A percentile compares a stretch with the other conserved stretches of the same genome.
phyloP scores from a whole-genome alignment of 148 eudicot genomes.

The Vaccinium macrocarpon region DNA sequence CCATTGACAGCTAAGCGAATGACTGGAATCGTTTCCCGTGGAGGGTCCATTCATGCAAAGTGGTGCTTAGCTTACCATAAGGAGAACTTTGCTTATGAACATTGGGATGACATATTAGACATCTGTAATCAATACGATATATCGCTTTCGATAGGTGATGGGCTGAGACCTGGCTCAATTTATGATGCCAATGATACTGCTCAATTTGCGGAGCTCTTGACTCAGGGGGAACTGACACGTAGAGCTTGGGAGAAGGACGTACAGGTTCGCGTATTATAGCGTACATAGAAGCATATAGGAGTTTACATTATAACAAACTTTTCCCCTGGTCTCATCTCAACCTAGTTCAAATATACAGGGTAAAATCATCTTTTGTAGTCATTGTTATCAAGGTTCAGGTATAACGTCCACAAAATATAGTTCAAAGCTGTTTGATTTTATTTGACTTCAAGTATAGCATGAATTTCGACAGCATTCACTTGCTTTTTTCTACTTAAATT shows the following conservation, averaged over 20 bases:
- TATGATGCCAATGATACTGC: slow-evolving; percentile 98
- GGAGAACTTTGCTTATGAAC: slow-evolving; percentile 98
- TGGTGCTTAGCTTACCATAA: slow-evolving; percentile 96
- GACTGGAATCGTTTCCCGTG: slow-evolving; percentile 99
- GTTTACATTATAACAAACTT: not conserved
- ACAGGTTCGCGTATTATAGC: slow-evolving; percentile 53
- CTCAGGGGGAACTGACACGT: slow-evolving; percentile 94
- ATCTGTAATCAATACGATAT: slow-evolving; percentile 97
- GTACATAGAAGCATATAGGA: not conserved
- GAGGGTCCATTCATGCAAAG: slow-evolving; percentile 98
- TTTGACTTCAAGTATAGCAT: not conserved
- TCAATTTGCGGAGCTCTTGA: slow-evolving; percentile 95
- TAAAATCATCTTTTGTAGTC: slow-evolving; percentile 10
- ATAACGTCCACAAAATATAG: not conserved
- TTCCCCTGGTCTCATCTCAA: not conserved
- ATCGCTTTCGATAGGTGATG: slow-evolving; percentile 91
- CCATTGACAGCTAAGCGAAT: slow-evolving; percentile 94
- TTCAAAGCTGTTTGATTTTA: not conserved
- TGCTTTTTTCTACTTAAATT: not conserved
- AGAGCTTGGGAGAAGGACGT: slow-evolving; percentile 99
- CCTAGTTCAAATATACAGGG: not conserved
- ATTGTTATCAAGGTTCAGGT: not conserved
- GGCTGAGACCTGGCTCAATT: slow-evolving; percentile 94
- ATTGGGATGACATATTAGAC: slow-evolving; percentile 97
- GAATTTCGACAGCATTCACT: not conserved